Conservation (phyloP, 177 flowering plant species). For the Vitis hybrid region DNA sequence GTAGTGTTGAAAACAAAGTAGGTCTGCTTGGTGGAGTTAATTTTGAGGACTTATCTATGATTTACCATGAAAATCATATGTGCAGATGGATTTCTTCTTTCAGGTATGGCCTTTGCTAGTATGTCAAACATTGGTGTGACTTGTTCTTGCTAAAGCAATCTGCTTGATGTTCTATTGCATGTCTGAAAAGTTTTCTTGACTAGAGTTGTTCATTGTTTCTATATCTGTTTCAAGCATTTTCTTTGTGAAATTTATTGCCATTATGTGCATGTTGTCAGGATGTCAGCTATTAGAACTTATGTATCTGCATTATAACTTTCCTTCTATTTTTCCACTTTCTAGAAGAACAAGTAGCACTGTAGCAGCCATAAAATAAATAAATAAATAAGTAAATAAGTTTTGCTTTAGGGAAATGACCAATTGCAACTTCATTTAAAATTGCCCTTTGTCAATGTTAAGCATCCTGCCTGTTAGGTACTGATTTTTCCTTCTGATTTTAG, state of each 20-base stretch:
- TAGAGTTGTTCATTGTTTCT: background rate
- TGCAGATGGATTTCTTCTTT: conserved; percentile 78
- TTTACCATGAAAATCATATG: conserved; percentile 68
- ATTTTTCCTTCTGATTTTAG: too few relatives aligned
- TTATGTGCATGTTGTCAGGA: background rate
- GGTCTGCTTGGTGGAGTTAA: conserved; percentile 60
- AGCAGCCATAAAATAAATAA: too few relatives aligned
- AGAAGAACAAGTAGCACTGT: too few relatives aligned
- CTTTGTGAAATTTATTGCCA: background rate
- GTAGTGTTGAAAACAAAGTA: conserved; percentile 60
- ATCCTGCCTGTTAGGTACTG: too few relatives aligned
- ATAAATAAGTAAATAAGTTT: too few relatives aligned
- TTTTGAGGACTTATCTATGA: conserved; percentile 46
- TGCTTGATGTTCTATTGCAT: background rate
- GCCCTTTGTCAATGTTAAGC: too few relatives aligned
- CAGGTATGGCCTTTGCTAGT: conserved; percentile 45
- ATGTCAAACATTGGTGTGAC: background rate
- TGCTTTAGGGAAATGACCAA: too few relatives aligned
- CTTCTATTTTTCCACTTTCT: background rate
- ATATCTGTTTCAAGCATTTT: background rate
- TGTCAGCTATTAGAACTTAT: background rate
- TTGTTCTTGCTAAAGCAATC: background rate
- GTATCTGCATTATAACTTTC: background rate
- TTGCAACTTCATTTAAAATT: too few relatives aligned
- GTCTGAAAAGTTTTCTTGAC: background rate